Evolutionary conservation across 2,329 filamentous ascomycete genomes (phyloP).

Genomic region (Stagonosporopsis vannaccii): DNA sequence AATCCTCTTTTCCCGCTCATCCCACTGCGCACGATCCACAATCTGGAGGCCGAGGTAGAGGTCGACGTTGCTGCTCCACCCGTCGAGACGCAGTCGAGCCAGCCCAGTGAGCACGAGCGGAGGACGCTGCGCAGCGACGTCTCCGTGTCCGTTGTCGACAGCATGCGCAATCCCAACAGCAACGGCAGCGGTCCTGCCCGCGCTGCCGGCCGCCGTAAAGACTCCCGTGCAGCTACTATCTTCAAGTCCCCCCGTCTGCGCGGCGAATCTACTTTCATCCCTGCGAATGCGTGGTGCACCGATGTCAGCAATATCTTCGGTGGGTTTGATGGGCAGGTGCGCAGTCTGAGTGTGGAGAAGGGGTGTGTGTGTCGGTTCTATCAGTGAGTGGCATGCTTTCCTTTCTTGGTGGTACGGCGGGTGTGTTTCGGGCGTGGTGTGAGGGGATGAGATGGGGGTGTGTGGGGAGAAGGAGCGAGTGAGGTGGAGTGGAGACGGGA

Average conservation of each 20-base stretch:
- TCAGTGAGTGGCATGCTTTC: not conserved
- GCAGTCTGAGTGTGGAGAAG: constrained; percentile 14
- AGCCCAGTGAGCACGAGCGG: too few species aligned
- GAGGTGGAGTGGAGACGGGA: too few species aligned
- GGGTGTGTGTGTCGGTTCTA: constrained; percentile 11
- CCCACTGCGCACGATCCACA: too few species aligned
- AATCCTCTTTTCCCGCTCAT: too few species aligned
- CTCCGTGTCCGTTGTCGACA: too few species aligned
- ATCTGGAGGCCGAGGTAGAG: too few species aligned
- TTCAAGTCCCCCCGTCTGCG: constrained; percentile 3
- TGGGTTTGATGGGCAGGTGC: constrained; percentile 8
- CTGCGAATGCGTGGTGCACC: constrained; percentile 4
- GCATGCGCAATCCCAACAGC: too few species aligned
- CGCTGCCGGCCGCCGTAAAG: too few species aligned
- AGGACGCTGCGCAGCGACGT: not conserved
- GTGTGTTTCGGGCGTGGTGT: too few species aligned
- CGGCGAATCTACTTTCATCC: constrained; percentile 7
- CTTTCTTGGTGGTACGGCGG: not conserved
- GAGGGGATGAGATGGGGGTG: not conserved
- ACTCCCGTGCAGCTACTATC: constrained; percentile 9
- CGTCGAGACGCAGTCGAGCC: too few species aligned
- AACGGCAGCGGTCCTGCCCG: too few species aligned
- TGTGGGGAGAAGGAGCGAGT: not conserved
- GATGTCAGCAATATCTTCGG: constrained; percentile 6
- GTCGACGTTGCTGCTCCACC: too few species aligned